phyloP scores from a whole-genome alignment of 768 basidiomycete species.

The Termitomyces sp. region DNA sequence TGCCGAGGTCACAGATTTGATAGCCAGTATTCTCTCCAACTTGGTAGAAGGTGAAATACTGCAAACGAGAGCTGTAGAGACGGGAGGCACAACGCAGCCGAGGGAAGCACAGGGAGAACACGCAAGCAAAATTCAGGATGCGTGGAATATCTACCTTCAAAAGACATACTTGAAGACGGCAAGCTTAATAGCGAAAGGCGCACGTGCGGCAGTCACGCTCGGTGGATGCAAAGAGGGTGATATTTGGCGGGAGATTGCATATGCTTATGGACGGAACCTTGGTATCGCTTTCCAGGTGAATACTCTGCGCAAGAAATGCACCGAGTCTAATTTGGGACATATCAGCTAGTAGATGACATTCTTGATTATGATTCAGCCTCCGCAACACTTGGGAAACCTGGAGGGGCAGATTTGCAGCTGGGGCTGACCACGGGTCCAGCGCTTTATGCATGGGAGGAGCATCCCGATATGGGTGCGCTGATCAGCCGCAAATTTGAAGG shows the following conservation, averaged over 20 bases:
- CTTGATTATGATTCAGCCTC: slow-evolving; percentile 86
- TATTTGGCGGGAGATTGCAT: slow-evolving; percentile 90
- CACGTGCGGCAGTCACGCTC: slow-evolving; percentile 80
- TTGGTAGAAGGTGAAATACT: slow-evolving; percentile 92
- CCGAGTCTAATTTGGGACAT: background rate
- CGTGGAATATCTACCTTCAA: slow-evolving; percentile 81
- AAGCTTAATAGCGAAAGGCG: slow-evolving; percentile 88
- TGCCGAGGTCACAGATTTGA: slow-evolving; percentile 82
- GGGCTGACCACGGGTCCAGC: slow-evolving; percentile 92
- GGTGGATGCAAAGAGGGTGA: slow-evolving; percentile 85
- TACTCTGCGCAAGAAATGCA: slow-evolving; percentile 1
- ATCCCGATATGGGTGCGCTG: slow-evolving; percentile 82
- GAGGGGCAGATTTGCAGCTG: slow-evolving; percentile 76
- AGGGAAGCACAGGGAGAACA: slow-evolving; percentile 19
- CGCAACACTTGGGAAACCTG: slow-evolving; percentile 81
- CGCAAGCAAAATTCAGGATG: slow-evolving; percentile 24
- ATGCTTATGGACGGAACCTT: slow-evolving; percentile 89
- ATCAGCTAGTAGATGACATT: slow-evolving; percentile 90
- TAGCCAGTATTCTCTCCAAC: slow-evolving; percentile 82
- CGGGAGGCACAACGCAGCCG: slow-evolving; percentile 17
- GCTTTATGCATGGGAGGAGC: slow-evolving; percentile 91
- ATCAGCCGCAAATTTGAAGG: slow-evolving; percentile 79
- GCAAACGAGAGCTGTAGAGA: slow-evolving; percentile 61
- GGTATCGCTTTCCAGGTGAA: slow-evolving; percentile 93
- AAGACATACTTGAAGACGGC: slow-evolving; percentile 96